Evolutionary conservation across 441 rosid genomes (phyloP).

Genomic region (Viola pubescens): DNA sequence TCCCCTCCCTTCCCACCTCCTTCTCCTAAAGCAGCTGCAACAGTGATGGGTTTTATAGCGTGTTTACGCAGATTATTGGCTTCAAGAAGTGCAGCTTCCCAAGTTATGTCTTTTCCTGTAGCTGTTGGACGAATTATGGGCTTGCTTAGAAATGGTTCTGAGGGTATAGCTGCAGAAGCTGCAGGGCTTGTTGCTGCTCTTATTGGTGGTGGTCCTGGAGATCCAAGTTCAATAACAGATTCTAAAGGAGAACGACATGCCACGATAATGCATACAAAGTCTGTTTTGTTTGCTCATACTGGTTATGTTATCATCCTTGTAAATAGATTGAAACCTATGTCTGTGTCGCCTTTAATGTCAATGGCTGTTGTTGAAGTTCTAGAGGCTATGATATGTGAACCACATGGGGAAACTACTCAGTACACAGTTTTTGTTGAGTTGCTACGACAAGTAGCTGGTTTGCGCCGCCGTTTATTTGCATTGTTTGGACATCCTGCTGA

Average conservation of each 20-base stretch:
- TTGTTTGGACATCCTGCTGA: conserved; percentile 99
- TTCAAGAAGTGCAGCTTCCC: conserved; percentile 92
- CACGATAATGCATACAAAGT: conserved; percentile 94
- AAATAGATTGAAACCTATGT: conserved; percentile 90
- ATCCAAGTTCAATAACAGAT: conserved; percentile 47
- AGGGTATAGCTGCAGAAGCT: conserved; percentile 94
- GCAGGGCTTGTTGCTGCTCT: conserved; percentile 82
- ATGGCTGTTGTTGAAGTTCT: conserved; percentile 98
- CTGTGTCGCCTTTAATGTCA: conserved; percentile 90
- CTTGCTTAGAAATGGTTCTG: conserved; percentile 94
- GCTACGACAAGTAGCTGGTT: conserved; percentile 94
- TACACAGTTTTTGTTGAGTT: conserved; percentile 95
- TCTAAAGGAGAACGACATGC: conserved; percentile 93
- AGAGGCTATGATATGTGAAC: conserved; percentile 99
- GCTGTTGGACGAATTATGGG: conserved; percentile 99
- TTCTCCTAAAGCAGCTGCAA: conserved; percentile 98
- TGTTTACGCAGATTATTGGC: conserved; percentile 93
- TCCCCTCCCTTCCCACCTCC: conserved; percentile 95
- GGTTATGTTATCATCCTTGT: conserved; percentile 74
- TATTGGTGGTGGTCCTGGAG: conserved; percentile 84
- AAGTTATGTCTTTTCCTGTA: conserved; percentile 98
- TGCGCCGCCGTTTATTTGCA: conserved; percentile 90
- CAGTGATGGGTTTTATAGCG: conserved; percentile 94
- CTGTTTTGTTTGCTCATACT: conserved; percentile 80
- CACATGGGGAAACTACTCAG: conserved; percentile 98